Evolutionary conservation across 768 basidiomycete genomes (phyloP), one percentile per base, ranked within the genome.

Genomic region (Mrakia frigida): DNA sequence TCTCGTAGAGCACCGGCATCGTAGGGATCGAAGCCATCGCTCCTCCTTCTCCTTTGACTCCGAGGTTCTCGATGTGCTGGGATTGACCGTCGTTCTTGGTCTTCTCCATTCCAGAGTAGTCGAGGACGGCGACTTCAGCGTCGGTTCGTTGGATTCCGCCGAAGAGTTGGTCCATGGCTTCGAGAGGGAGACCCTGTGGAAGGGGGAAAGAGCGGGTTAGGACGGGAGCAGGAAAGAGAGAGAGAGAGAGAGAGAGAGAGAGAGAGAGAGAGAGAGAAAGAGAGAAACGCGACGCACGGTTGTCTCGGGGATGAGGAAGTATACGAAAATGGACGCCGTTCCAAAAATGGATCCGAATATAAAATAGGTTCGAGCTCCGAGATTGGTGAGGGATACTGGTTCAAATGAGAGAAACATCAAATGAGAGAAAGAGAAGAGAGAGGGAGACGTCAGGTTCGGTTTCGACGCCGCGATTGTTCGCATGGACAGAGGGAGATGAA

Each of bases 121-220:
- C 74, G 4, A 70, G 67, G 11, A 75, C 43, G 21, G 74, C 74
- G 5, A 41, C 59, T 41, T 75, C 74, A 21, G 65, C 74, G 41
- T 75, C 74, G 23, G 74, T 60, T 37, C 74, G 68, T 56, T 75
- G 67, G 59, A 75, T 46, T 13, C 74, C 74, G 13, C 74, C 74
- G 65, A 75, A 75, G 21, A 75, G 74, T 5, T 16, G 16, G 41
- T 75, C 68, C 74, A 70, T 75, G 28, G 74, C 74, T 25, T 75
- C 74, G 59, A 52, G 70, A 5, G 70, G 70, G 23, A 72, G 70
- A 23, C 70, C 67, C 35, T n/a, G 41, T 6, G 23, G 21, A 39
- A 43, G 14, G 18, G 18, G 13, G 39, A 9, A 10, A n/a, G 67
- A 68, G 67, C 52, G 31, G 68, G 33, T 50, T 21, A 41, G 25